Conservation (phyloP, 352 stramenopile species). For the Phytophthora sp. region DNA sequence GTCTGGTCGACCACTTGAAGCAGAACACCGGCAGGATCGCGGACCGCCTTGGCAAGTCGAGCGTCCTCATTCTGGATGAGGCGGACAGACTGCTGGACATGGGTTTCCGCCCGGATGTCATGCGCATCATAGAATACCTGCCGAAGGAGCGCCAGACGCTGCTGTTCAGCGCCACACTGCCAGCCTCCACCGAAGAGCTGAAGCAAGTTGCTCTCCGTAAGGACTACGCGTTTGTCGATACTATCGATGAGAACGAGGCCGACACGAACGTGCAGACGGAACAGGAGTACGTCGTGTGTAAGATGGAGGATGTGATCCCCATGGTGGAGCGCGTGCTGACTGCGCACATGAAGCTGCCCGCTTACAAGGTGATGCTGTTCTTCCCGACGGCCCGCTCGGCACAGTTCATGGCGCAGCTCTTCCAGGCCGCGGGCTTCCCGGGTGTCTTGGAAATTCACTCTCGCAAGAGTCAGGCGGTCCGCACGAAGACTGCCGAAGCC, state of each 20-base stretch:
- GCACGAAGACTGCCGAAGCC: slow-evolving; percentile 86
- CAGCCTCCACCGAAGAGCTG: slow-evolving; percentile 84
- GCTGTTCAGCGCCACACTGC: slow-evolving; percentile 96
- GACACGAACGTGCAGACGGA: slow-evolving; percentile 91
- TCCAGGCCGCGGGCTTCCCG: slow-evolving; percentile 69
- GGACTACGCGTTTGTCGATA: slow-evolving; percentile 93
- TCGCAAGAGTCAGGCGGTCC: slow-evolving; percentile 91
- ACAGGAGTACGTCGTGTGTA: slow-evolving; percentile 85
- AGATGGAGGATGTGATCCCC: slow-evolving; percentile 69
- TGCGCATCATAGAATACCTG: slow-evolving; percentile 83
- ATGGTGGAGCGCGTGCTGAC: slow-evolving; percentile 75
- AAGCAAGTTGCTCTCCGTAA: slow-evolving; percentile 86
- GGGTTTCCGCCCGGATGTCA: slow-evolving; percentile 93
- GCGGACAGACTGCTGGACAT: slow-evolving; percentile 97
- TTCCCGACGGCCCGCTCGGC: slow-evolving; percentile 91
- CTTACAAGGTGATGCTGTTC: slow-evolving; percentile 97
- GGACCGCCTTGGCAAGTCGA: slow-evolving; percentile 46
- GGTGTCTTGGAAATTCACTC: slow-evolving; percentile 96
- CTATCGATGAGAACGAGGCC: slow-evolving; percentile 90
- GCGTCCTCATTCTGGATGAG: slow-evolving; percentile 94
- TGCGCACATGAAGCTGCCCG: slow-evolving; percentile 68
- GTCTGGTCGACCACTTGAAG: slow-evolving; percentile 95
- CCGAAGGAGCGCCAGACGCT: slow-evolving; percentile 91
- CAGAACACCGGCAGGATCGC: slow-evolving; percentile 91
- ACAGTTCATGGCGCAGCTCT: slow-evolving; percentile 92